A percentile compares a stretch with the other conserved stretches of the same genome.
Evolutionary conservation across 2,329 filamentous ascomycete genomes (phyloP).

Genomic region (Grosmannia huntii): DNA sequence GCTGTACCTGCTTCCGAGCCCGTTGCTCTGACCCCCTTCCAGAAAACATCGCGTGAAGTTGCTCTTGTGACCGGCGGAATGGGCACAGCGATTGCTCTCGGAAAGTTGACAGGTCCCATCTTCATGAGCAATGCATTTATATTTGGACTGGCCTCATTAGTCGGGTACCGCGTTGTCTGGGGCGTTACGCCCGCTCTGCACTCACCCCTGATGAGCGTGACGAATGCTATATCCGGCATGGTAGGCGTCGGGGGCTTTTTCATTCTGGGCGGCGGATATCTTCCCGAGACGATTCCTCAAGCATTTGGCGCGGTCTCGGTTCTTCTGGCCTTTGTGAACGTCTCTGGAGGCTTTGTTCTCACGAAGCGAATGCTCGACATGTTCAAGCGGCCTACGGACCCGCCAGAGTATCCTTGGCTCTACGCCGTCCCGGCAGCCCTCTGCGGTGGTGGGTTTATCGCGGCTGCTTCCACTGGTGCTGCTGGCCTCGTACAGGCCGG

Average conservation of each 20-base stretch:
- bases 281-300: constrained; percentile 70
- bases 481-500: constrained; percentile 78
- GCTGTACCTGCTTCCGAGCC: constrained; percentile 42
- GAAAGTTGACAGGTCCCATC: constrained; percentile 66
- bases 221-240: constrained; percentile 85
- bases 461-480: constrained; percentile 67
- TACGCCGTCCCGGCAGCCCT: constrained; percentile 66
- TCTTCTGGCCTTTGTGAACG: constrained; percentile 74
- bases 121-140: constrained; percentile 87
- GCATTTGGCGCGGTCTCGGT: constrained; percentile 67
- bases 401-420: constrained; percentile 77
- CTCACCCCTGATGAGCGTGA: constrained; percentile 84
- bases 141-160: constrained; percentile 69
- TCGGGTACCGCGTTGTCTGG: constrained; percentile 84
- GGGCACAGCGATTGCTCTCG: constrained; percentile 60
- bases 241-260: constrained; percentile 82
- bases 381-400: constrained; percentile 78
- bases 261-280: constrained; percentile 70
- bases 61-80: constrained; percentile 64
- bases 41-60: constrained; percentile 66
- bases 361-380: constrained; percentile 91
- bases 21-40: constrained; percentile 66
- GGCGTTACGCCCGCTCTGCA: constrained; percentile 73
- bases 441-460: constrained; percentile 71
- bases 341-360: constrained; percentile 80